Percentiles rank a stretch among this genome's conserved stretches.
Conservation (phyloP, 108 stramenopile species). For the Stephanodiscus minutulus region DNA sequence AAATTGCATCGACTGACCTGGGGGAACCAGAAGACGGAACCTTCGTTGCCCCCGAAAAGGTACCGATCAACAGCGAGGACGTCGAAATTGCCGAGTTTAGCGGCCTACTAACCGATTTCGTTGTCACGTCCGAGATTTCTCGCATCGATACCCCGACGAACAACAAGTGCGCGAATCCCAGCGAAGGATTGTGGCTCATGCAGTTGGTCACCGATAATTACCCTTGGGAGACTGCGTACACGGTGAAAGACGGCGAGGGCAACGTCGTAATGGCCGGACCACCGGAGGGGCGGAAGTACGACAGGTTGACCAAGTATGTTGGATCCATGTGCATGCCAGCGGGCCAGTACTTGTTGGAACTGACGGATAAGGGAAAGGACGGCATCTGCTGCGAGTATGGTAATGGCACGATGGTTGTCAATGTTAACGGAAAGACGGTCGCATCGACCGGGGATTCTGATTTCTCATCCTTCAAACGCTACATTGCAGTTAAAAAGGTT, state of each 20-base stretch:
- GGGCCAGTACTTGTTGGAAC: not conserved
- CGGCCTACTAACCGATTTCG: not conserved
- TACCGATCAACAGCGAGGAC: not conserved
- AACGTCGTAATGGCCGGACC: constrained; percentile 8
- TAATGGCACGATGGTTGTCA: constrained; percentile 5
- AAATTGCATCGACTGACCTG: not conserved
- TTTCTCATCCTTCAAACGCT: constrained; percentile 5
- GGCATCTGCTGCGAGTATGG: constrained; percentile 21
- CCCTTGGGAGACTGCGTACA: constrained; percentile 16
- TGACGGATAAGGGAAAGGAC: constrained; percentile 7
- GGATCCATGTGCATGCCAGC: constrained; percentile 8
- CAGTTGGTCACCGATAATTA: constrained; percentile 8
- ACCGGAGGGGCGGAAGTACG: constrained; percentile 18
- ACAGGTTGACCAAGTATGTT: constrained; percentile 7
- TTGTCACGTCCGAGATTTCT: not conserved
- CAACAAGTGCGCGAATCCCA: constrained; percentile 1
- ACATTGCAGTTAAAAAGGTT: not conserved
- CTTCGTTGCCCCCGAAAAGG: not conserved
- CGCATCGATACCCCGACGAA: not conserved
- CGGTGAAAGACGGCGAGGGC: not conserved
- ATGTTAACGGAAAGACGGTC: constrained; percentile 11
- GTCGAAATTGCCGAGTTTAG: not conserved
- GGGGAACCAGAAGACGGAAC: not conserved
- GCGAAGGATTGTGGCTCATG: constrained; percentile 10
- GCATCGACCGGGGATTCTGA: not conserved